Percentiles rank a stretch among this genome's conserved stretches.
phyloP scores from a whole-genome alignment of 495 filamentous ascomycete species.

The Aspergillus baeticus region DNA sequence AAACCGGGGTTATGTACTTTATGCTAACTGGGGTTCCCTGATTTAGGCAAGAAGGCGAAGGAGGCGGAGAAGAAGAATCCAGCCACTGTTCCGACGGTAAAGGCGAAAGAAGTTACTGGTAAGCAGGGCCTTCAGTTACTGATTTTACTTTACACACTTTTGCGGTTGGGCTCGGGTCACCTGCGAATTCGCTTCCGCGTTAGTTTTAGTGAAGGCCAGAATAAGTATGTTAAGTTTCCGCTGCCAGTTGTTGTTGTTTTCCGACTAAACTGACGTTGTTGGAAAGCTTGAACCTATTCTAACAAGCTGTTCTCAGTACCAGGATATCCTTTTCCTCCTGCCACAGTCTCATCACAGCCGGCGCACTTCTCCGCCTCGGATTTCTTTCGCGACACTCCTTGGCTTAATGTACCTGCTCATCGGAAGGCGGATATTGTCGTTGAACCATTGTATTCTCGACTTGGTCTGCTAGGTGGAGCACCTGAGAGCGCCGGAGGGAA shows the following conservation, averaged over 20 bases:
- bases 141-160: constrained; percentile 5
- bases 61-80: constrained; percentile 39
- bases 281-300: constrained; percentile 40
- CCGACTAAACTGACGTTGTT: constrained; percentile 35
- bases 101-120: constrained; percentile 44
- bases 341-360: constrained; percentile 10
- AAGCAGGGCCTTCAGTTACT: constrained; percentile 32
- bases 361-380: constrained; percentile 46
- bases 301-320: constrained; percentile 43
- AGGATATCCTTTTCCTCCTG: constrained; percentile 30
- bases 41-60: constrained; percentile 44
- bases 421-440: constrained; percentile 67
- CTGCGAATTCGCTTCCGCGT: not conserved
- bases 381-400: constrained; percentile 84
- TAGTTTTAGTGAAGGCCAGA: constrained; percentile 11
- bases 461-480: constrained; percentile 75
- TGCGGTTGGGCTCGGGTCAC: constrained; percentile 37
- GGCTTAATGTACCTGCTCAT: constrained; percentile 72
- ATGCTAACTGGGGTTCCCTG: constrained; percentile 11
- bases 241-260: constrained; percentile 16
- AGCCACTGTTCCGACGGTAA: constrained; percentile 33
- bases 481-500: constrained; percentile 53
- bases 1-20: too few species aligned
- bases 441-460: constrained; percentile 55
- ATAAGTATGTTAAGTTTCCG: constrained; percentile 5